Conservation (phyloP, 768 basidiomycete species). For the Trametes cinnabarina region DNA sequence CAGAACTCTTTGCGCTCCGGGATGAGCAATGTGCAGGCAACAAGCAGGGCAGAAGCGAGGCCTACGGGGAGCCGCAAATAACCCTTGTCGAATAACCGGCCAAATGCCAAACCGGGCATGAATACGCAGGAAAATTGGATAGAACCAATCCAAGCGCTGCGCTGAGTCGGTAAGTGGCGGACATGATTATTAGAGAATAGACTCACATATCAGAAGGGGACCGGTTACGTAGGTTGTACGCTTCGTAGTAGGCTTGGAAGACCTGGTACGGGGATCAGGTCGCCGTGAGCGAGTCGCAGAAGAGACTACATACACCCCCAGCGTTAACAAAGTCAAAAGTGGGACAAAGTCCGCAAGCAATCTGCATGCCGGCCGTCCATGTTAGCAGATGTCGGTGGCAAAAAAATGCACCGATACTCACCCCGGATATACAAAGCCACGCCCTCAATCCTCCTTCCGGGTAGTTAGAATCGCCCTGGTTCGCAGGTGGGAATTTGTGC, state of each 20-base stretch:
- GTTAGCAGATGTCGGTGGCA: background rate
- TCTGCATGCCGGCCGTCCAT: background rate
- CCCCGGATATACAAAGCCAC: background rate
- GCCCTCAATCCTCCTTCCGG: background rate
- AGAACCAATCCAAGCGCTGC: constrained; percentile 82
- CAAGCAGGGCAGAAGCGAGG: constrained; percentile 46
- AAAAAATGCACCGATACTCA: background rate
- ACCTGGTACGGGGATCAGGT: constrained; percentile 39
- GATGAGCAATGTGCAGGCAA: constrained; percentile 57
- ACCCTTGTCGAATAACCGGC: constrained; percentile 73
- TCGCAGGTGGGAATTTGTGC: background rate
- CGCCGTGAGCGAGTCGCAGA: background rate
- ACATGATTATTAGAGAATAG: background rate
- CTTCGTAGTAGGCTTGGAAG: constrained; percentile 73
- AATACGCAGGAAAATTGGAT: constrained; percentile 63
- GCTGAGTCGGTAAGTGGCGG: constrained; percentile 24
- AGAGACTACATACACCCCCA: constrained; percentile 62
- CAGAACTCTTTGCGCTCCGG: constrained; percentile 72
- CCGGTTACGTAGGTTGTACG: constrained; percentile 43
- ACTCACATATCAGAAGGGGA: constrained; percentile 62
- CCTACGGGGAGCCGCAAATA: constrained; percentile 54
- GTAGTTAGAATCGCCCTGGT: background rate
- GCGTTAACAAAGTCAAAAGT: constrained; percentile 72
- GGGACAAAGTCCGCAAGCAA: constrained; percentile 37
- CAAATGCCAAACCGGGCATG: constrained; percentile 58